Percentiles rank a stretch among this genome's conserved stretches.
Evolutionary conservation across 1,139 yeast genomes (phyloP).

Genomic region (Diutina siamensis): DNA sequence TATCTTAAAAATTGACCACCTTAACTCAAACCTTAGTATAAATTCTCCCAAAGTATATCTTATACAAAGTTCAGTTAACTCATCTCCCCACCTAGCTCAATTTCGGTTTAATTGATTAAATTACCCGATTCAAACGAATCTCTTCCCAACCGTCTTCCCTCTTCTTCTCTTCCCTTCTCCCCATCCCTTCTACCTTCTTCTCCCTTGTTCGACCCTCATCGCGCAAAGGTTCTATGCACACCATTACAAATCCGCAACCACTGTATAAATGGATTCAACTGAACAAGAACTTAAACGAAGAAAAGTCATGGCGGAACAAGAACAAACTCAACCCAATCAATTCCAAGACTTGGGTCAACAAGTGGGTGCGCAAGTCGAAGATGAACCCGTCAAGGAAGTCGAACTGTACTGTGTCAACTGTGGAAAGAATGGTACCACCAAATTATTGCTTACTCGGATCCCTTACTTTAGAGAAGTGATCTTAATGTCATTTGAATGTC

Average conservation of each 20-base stretch:
- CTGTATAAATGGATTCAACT: not conserved
- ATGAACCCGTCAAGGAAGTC: slow-evolving; percentile 94
- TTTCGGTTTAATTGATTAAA: not conserved
- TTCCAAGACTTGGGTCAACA: not conserved
- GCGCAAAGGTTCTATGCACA: not conserved
- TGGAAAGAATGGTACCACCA: slow-evolving; percentile 71
- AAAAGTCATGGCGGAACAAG: slow-evolving; percentile 1
- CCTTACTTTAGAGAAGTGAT: slow-evolving; percentile 90
- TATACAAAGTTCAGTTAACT: not conserved
- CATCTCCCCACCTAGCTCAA: not conserved
- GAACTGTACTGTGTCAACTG: slow-evolving; percentile 96
- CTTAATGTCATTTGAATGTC: slow-evolving; percentile 91
- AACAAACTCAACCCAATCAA: not conserved
- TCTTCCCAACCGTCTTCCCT: not conserved
- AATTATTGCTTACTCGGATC: slow-evolving; percentile 74
- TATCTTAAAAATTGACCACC: no score
- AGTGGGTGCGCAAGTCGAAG: slow-evolving; percentile 51
- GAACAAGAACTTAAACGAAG: slow-evolving; percentile 4
- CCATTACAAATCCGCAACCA: not conserved
- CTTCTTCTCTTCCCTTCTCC: not conserved
- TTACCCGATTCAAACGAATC: not conserved
- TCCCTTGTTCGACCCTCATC: not conserved
- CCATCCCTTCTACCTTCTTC: not conserved
- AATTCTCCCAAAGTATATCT: no score
- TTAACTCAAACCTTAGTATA: no score